phyloP scores from a whole-genome alignment of 2,329 filamentous ascomycete genomes.

The Aspergillus costaricaensis region DNA sequence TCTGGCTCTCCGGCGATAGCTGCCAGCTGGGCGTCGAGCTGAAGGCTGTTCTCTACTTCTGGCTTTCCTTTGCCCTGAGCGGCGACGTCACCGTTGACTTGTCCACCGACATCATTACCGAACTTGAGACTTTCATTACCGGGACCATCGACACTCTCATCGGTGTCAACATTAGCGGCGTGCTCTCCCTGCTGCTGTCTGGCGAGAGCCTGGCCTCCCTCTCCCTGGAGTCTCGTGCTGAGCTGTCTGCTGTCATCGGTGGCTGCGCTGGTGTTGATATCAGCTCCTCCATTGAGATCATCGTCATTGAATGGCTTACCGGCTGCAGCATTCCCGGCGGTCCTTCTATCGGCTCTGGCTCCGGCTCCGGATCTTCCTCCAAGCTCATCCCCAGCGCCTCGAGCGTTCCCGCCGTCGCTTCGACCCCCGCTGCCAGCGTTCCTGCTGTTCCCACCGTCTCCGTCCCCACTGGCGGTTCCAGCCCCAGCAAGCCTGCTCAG shows the following conservation, averaged over 20 bases:
- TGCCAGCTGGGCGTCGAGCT: slow-evolving; percentile 40
- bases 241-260: slow-evolving; percentile 40
- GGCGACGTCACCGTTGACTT: slow-evolving; percentile 32
- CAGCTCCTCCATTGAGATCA: slow-evolving; percentile 55
- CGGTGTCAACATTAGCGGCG: slow-evolving; percentile 35
- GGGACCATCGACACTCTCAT: slow-evolving; percentile 30
- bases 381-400: slow-evolving; percentile 22
- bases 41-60: slow-evolving; percentile 39
- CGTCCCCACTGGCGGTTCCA: slow-evolving; percentile 11
- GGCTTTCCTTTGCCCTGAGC: slow-evolving; percentile 34
- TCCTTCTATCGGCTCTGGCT: slow-evolving; percentile 8
- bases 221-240: slow-evolving; percentile 35
- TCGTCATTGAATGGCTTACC: slow-evolving; percentile 46
- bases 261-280: slow-evolving; percentile 50
- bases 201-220: slow-evolving; percentile 37
- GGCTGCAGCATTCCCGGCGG: slow-evolving; percentile 31
- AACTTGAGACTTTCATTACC: slow-evolving; percentile 34
- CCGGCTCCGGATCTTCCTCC: slow-evolving; percentile 14
- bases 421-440: slow-evolving; percentile 2
- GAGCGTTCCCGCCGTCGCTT: slow-evolving; percentile 12
- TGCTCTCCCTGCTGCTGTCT: slow-evolving; percentile 32
- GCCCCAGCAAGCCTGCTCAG: slow-evolving; percentile 12
- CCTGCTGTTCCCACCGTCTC: slow-evolving; percentile 14
- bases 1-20: slow-evolving; percentile 35
- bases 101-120: slow-evolving; percentile 27